phyloP scores from a whole-genome alignment of 805 yeast species.

The Wickerhamomyces silvicola region DNA sequence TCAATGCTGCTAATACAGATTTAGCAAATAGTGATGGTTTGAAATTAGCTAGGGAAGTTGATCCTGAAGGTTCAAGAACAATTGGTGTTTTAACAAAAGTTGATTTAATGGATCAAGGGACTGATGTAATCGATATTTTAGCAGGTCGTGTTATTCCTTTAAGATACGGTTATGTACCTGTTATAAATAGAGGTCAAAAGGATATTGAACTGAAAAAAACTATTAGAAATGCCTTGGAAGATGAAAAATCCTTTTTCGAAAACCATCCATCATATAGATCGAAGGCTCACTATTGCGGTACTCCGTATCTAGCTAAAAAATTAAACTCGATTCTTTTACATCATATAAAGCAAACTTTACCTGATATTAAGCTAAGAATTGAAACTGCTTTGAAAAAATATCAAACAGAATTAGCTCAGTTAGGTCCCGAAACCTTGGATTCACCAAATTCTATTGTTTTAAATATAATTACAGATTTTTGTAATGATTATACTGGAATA shows the following conservation, averaged over 20 bases:
- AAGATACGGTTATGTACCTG: constrained; percentile 94
- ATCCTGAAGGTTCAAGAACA: constrained; percentile 93
- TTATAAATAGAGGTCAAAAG: constrained; percentile 93
- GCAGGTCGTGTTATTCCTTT: constrained; percentile 95
- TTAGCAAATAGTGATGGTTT: constrained; percentile 95
- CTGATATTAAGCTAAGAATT: constrained; percentile 88
- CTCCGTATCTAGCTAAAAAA: constrained; percentile 93
- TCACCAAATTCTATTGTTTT: constrained; percentile 86
- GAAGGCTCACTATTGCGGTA: constrained; percentile 95
- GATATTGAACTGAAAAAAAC: constrained; percentile 88
- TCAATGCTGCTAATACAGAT: constrained; percentile 94
- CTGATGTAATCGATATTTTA: constrained; percentile 91
- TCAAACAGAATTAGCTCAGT: constrained; percentile 63
- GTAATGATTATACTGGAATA: constrained; percentile 86
- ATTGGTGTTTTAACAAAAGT: constrained; percentile 95
- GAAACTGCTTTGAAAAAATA: constrained; percentile 81
- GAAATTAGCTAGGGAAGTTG: constrained; percentile 95
- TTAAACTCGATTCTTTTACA: constrained; percentile 80
- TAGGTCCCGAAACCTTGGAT: constrained; percentile 89
- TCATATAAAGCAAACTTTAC: constrained; percentile 83
- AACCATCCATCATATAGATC: constrained; percentile 85
- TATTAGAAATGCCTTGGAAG: constrained; percentile 77
- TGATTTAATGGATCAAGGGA: constrained; percentile 96
- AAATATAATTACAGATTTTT: constrained; percentile 85
- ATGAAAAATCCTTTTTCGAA: constrained; percentile 79